Conservation (phyloP, 192 early-diverging fungal species). For the Backusella liffmaniae region DNA sequence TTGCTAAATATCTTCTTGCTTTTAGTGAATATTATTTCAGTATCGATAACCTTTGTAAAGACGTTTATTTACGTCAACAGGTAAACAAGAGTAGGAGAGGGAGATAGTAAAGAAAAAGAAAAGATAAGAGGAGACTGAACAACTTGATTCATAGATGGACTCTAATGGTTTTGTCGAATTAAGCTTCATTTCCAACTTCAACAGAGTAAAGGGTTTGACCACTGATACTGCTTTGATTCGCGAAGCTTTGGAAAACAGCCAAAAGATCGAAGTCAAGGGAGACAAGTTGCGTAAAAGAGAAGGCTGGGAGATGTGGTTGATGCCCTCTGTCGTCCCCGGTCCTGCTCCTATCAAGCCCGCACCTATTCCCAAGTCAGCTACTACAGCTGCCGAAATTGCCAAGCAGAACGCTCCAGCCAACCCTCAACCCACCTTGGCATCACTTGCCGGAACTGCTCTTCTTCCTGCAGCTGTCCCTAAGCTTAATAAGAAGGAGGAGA, state of each 20-base stretch:
- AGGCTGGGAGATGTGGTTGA: slow-evolving; percentile 87
- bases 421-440: slow-evolving; percentile 21
- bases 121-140: not conserved
- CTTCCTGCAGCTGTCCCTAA: slow-evolving; percentile 4
- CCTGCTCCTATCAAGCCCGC: slow-evolving; percentile 5
- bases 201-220: slow-evolving; percentile 77
- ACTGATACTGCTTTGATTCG: slow-evolving; percentile 63
- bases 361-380: not conserved
- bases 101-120: not conserved
- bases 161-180: slow-evolving; percentile 81
- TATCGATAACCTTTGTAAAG: slow-evolving; percentile 95
- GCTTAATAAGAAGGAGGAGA: not conserved
- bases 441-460: slow-evolving; percentile 20
- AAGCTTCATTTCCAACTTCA: slow-evolving; percentile 80
- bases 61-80: slow-evolving; percentile 84
- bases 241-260: slow-evolving; percentile 50
- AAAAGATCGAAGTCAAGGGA: slow-evolving; percentile 33
- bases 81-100: slow-evolving; percentile 10
- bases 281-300: slow-evolving; percentile 65
- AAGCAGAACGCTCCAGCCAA: slow-evolving; percentile 17
- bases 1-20: not conserved
- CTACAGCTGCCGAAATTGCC: slow-evolving; percentile 17
- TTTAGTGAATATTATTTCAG: slow-evolving; percentile 94
- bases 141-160: slow-evolving; percentile 74
- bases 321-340: slow-evolving; percentile 35